phyloP scores from a whole-genome alignment of 2,329 filamentous ascomycete genomes.

The Calonectria pteridis region DNA sequence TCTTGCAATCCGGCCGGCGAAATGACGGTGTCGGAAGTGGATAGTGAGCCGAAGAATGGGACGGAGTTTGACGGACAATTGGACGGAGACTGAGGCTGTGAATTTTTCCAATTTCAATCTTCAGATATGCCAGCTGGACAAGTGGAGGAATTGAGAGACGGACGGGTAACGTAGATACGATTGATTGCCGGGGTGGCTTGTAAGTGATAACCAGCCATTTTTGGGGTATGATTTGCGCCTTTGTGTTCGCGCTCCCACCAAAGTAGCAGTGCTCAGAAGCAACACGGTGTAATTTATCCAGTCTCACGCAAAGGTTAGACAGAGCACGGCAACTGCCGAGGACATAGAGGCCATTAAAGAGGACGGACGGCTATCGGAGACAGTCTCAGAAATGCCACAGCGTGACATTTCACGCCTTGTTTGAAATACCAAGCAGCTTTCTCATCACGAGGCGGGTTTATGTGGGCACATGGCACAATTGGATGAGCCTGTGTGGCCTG shows the following conservation, averaged over 20 bases:
- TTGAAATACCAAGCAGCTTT: not conserved
- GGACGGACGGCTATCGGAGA: not conserved
- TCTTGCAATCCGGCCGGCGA: not conserved
- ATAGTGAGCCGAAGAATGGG: not conserved
- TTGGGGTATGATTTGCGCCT: not conserved
- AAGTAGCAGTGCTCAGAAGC: not conserved
- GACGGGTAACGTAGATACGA: not conserved
- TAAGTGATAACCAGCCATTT: not conserved
- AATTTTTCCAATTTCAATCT: not conserved
- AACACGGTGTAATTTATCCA: not conserved
- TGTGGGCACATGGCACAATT: conserved; percentile 11
- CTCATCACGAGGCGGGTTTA: not conserved
- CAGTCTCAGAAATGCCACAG: not conserved
- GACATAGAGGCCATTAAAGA: not conserved
- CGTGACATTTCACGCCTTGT: not conserved
- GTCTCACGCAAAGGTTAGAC: not conserved
- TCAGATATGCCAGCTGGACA: not conserved
- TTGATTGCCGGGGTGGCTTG: not conserved
- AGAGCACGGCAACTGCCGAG: not conserved
- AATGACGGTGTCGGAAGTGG: not conserved
- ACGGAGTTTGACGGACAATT: conserved; percentile 9
- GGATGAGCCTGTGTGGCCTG: not conserved
- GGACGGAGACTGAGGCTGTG: not conserved
- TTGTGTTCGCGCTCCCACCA: not conserved
- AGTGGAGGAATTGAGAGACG: not conserved